Base-by-base conservation (phyloP, 1,284 basidiomycete genomes). In the Trichosporon ovoides region DNA sequence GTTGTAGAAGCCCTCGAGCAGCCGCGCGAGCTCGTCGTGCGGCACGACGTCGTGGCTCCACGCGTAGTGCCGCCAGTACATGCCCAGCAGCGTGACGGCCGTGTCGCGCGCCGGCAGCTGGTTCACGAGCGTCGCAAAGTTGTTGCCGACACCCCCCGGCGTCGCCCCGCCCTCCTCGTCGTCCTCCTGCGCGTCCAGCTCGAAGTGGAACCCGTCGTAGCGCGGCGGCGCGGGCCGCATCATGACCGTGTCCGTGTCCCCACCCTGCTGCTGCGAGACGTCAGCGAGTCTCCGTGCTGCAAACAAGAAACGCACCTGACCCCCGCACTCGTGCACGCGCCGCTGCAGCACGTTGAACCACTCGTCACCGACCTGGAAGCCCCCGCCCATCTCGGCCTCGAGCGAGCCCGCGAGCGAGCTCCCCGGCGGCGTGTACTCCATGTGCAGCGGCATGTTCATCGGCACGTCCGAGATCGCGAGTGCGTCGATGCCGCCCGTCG, bases 381-480 rank as follows among this genome's bases (percentile, higher is more conserved):
- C 43, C 16, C 43, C 43, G 24, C n/a, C 28, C 43, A 48, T 48
- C 24, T 48, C 43, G 16, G n/a, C 22, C 43, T 48, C 43, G 7
- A 48, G 43, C 7, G 43, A 4, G n/a, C 14, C 6, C 12, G 43
- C 28, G 28, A 31, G 43, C 16, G 28, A 24, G 24, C 19, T 43
- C 18, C 43, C 43, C 43, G 43, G 43, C 11, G 43, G 43, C 14
- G 43, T 48, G 43, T 48, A 48, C 43, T 48, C 43, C 43, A 48
- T 48, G 43, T 48, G 43, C 43, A 48, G 43, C 24, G 43, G 43
- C 43, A 48, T 48, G 43, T 48, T 48, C 43, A 48, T 48, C 43
- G 43, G 43, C 13, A 48, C 43, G 43, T 48, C 43, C 7, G 24
- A 31, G 43, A 48, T 48, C 14, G 43, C 43, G 24, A 48, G 43